Conservation (phyloP, 805 yeast species). For the Nakazawaea holstii region DNA sequence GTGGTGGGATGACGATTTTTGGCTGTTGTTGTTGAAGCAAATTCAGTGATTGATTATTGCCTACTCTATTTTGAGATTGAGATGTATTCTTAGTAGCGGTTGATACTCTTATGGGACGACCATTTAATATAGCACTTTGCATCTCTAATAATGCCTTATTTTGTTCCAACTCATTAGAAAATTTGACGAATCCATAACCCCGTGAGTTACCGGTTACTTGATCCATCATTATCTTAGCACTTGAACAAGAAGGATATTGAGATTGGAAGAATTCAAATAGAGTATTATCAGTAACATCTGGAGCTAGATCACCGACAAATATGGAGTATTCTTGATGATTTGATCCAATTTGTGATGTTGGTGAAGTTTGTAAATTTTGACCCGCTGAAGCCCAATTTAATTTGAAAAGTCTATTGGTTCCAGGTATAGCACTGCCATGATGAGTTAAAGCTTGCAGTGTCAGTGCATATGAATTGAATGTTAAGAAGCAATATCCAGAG, state of each 20-base stretch:
- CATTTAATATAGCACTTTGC: constrained; percentile 72
- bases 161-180: constrained; percentile 58
- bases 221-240: constrained; percentile 77
- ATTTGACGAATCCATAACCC: constrained; percentile 90
- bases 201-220: constrained; percentile 62
- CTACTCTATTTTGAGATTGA: constrained; percentile 2
- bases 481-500: constrained; percentile 80
- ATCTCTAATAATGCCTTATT: constrained; percentile 70
- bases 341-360: constrained; percentile 2
- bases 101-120: constrained; percentile 73
- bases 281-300: constrained; percentile 63
- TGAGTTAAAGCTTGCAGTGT: constrained; percentile 60
- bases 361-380: constrained; percentile 11
- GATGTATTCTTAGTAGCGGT: constrained; percentile 41
- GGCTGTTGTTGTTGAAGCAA: constrained; percentile 12
- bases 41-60: constrained; percentile 13
- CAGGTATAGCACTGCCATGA: constrained; percentile 69
- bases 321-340: constrained; percentile 49
- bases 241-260: constrained; percentile 66
- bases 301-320: constrained; percentile 81
- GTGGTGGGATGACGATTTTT: constrained; percentile 19
- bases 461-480: constrained; percentile 53
- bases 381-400: constrained; percentile 71
- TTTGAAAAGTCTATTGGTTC: constrained; percentile 54
- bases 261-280: constrained; percentile 62